Percentiles rank a stretch among this genome's conserved stretches.
Evolutionary conservation across 192 early-diverging fungal species (phyloP).

Genomic region (Backusella mclennaniae): DNA sequence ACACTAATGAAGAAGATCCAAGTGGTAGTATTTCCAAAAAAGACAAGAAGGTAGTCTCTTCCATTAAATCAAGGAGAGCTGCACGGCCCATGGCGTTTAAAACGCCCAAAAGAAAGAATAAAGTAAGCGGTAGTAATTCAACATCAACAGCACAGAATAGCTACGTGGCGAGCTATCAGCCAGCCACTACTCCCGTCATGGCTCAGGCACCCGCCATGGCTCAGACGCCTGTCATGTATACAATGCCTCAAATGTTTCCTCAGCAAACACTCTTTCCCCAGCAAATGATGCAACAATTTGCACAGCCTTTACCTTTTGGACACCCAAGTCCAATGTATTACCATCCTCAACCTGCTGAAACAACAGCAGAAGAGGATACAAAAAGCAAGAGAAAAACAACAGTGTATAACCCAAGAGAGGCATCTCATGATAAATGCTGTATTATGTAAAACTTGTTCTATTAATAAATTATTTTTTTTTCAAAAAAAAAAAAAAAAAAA

Average conservation of each 20-base stretch:
- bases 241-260: background rate
- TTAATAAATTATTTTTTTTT: too few species aligned
- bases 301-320: background rate
- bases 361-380: background rate
- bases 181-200: background rate
- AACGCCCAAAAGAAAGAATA: background rate
- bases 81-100: background rate
- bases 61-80: background rate
- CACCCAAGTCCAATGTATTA: background rate
- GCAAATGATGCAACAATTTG: background rate
- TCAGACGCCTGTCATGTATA: background rate
- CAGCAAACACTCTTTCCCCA: background rate
- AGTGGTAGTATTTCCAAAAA: background rate
- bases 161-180: background rate
- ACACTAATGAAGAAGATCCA: background rate
- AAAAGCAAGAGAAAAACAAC: background rate
- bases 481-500: background rate
- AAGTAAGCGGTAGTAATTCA: background rate
- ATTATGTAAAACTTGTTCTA: background rate
- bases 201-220: background rate
- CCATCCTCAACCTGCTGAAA: background rate
- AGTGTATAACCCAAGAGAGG: background rate
- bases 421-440: constrained; percentile 4
- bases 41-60: background rate
- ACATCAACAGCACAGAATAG: background rate